Conservation (phyloP, 139 green algal species). For the Gonium pectorale region DNA sequence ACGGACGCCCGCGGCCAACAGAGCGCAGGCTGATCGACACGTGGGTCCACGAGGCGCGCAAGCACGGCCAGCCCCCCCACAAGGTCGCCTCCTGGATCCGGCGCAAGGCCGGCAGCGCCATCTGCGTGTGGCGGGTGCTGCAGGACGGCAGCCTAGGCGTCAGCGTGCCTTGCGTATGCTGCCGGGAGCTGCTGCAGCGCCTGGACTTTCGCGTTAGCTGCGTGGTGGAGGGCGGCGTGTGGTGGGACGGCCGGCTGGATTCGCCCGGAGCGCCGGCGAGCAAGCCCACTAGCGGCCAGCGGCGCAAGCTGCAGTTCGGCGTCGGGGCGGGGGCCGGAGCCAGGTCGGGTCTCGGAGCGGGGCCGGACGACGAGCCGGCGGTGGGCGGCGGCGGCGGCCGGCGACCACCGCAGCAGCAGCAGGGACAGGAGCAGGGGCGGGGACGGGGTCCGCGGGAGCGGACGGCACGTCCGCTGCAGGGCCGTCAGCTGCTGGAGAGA, state of each 20-base stretch:
- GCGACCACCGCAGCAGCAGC: background rate
- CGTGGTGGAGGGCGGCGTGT: constrained; percentile 43
- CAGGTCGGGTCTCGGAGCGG: background rate
- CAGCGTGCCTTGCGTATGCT: constrained; percentile 73
- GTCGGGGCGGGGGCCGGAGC: too few relatives aligned
- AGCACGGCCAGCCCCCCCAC: constrained; percentile 63
- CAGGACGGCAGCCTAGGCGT: constrained; percentile 72
- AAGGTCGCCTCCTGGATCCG: constrained; percentile 71
- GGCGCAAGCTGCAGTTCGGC: constrained; percentile 17
- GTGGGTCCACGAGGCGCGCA: constrained; percentile 59
- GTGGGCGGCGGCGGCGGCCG: background rate
- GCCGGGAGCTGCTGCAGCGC: constrained; percentile 60
- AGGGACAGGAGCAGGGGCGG: background rate
- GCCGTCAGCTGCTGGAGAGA: too few relatives aligned
- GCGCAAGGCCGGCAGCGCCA: constrained; percentile 69
- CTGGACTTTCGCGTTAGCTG: constrained; percentile 73
- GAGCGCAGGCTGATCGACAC: constrained; percentile 48
- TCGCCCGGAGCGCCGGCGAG: constrained; percentile 55
- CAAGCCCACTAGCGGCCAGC: constrained; percentile 64
- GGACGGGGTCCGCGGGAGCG: too few relatives aligned
- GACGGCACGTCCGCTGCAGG: too few relatives aligned
- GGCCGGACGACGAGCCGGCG: background rate
- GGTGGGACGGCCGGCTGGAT: constrained; percentile 62
- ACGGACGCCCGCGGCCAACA: too few relatives aligned
- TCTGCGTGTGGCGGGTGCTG: constrained; percentile 68